Base-by-base conservation (phyloP, 2,329 filamentous ascomycete species). In the Didymosphaeria variabile region DNA sequence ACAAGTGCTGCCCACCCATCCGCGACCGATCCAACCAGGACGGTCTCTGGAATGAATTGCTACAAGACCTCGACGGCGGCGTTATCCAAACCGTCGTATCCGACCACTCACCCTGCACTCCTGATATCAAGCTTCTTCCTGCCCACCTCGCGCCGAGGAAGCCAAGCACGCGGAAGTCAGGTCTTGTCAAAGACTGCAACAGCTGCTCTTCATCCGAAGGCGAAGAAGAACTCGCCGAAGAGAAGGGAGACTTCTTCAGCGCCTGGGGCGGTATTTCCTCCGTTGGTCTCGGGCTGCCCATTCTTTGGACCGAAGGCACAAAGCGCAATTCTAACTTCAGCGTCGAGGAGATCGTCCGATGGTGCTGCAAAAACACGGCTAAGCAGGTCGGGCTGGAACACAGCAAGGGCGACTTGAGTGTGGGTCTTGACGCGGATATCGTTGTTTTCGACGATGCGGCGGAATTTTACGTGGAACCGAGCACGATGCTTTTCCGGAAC, bases 241-340 rank as follows among this genome's bases (percentile, higher is more conserved):
- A 79, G 26, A 77, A 77, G 44, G 95, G 95, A 40, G 92, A 98
- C 80, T 98, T 99, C 85, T 95, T 98, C 80, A 88, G 91, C 4
- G 94, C 94, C 0, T 99, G 95, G 95, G 95, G 95, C 57, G 95
- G 95, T 15, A 97, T 99, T 72, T 94, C 92, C 4, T 95, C 91
- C 5, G 94, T 99, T 19, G 95, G 95, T 0, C 87, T 99, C 1
- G 95, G 95, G 0, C 85, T 99, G 4, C 92, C 93, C 5, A 97
- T 99, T 66, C 85, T 99, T 6, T 90, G 94, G 88, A 94, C 92
- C 0, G 89, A 93, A 47, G 86, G 91, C 34, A 83, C 85, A 74
- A 85, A 87, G 64, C 85, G 91, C 44, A 81, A 86, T 46, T 76
- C 77, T 60, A 79, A 80, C 78, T 81, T 84, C 57, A 83, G 83